Evolutionary conservation across 805 yeast genomes (phyloP).

Genomic region (Monosporozyma servazzii): DNA sequence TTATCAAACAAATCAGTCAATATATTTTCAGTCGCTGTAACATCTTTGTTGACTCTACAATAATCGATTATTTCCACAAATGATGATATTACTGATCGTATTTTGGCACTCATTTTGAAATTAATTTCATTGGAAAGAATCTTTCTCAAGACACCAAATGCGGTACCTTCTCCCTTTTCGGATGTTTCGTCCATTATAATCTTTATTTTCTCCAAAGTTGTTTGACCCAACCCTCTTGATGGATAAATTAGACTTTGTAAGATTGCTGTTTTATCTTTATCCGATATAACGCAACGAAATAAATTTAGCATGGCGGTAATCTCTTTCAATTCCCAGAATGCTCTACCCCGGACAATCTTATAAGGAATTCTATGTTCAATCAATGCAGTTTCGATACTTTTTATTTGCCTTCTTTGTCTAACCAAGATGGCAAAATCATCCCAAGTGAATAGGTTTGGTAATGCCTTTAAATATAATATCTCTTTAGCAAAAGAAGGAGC

Average conservation of each 20-base stretch:
- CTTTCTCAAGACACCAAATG: constrained; percentile 11
- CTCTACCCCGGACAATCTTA: constrained; percentile 57
- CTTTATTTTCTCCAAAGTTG: constrained; percentile 32
- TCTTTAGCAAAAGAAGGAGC: constrained; percentile 50
- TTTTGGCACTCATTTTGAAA: constrained; percentile 16
- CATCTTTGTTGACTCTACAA: constrained; percentile 11
- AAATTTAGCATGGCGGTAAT: constrained; percentile 54
- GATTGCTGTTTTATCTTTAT: constrained; percentile 51
- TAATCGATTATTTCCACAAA: constrained; percentile 19
- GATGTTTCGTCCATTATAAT: constrained; percentile 8
- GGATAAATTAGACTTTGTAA: constrained; percentile 51
- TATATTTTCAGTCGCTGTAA: background rate
- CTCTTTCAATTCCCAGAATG: constrained; percentile 75
- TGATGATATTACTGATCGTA: constrained; percentile 13
- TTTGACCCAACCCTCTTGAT: constrained; percentile 58
- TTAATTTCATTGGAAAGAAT: constrained; percentile 6
- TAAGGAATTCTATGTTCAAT: constrained; percentile 52
- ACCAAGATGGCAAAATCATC: constrained; percentile 68
- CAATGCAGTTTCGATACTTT: constrained; percentile 57
- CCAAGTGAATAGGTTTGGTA: constrained; percentile 39
- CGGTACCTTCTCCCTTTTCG: constrained; percentile 1
- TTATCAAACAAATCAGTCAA: constrained; percentile 21
- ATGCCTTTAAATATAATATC: constrained; percentile 37
- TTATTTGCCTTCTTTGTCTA: constrained; percentile 52
- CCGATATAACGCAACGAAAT: constrained; percentile 51